A percentile compares a stretch with the other conserved stretches of the same genome.
These are phyloP conservation scores for Fusarium sp. DNA, from an alignment of 2,329 filamentous ascomycete species.

Conservation along the genomic window DNA sequence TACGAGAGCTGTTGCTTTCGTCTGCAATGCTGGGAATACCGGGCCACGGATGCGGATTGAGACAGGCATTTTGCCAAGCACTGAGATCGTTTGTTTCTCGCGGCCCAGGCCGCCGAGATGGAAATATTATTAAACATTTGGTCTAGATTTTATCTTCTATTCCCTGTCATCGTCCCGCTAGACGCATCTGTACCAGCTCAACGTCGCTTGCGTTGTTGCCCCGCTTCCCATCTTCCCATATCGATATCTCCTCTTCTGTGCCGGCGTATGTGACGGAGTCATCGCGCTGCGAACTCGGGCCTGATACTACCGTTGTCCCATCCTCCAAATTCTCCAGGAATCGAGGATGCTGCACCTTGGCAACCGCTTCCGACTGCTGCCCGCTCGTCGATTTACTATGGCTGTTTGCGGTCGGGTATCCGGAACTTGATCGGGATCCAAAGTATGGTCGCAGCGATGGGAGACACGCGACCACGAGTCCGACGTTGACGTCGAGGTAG, in stretches of 20 bases:
- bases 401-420: background rate
- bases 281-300: background rate
- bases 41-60: too few species aligned
- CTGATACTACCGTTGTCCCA: background rate
- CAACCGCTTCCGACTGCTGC: background rate
- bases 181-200: slow-evolving; percentile 13
- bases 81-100: background rate
- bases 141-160: background rate
- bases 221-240: slow-evolving; percentile 6
- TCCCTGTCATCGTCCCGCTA: background rate
- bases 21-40: too few species aligned
- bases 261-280: background rate
- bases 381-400: background rate
- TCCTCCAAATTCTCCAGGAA: background rate
- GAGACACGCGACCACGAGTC: slow-evolving; percentile 36
- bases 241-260: background rate
- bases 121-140: background rate
- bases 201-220: slow-evolving; percentile 19
- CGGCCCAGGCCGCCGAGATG: too few species aligned
- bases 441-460: slow-evolving; percentile 42
- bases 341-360: background rate
- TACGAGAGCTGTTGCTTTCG: background rate
- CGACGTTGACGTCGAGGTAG: slow-evolving; percentile 30
- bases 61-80: too few species aligned
- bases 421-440: slow-evolving; percentile 1